Evolutionary conservation across 2,329 filamentous ascomycete genomes (phyloP).

Genomic region (Claviceps sorghi): DNA sequence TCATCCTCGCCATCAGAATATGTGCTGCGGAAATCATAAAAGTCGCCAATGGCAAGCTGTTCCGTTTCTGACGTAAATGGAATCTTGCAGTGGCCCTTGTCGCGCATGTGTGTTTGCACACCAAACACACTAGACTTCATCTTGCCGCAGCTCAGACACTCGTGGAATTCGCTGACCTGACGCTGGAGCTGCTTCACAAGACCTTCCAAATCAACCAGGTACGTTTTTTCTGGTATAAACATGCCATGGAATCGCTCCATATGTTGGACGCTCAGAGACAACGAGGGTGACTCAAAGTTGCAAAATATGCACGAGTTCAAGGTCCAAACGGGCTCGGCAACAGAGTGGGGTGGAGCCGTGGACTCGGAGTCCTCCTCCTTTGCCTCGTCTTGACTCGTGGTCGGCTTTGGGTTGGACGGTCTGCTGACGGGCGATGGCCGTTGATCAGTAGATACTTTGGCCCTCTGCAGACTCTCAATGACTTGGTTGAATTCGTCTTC

Average conservation of each 20-base stretch:
- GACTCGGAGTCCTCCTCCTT: slow-evolving; percentile 30
- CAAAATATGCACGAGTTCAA: slow-evolving; percentile 70
- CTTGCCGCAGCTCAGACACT: slow-evolving; percentile 83
- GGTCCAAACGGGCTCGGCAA: slow-evolving; percentile 25
- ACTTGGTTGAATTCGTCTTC: slow-evolving; percentile 67
- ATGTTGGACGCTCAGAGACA: slow-evolving; percentile 65
- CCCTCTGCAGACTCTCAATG: slow-evolving; percentile 60
- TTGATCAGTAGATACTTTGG: slow-evolving; percentile 46
- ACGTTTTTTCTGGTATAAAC: slow-evolving; percentile 85
- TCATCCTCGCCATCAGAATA: slow-evolving; percentile 71
- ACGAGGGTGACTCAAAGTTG: slow-evolving; percentile 65
- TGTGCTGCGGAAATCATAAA: slow-evolving; percentile 91
- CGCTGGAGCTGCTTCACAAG: slow-evolving; percentile 63
- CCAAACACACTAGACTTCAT: slow-evolving; percentile 63
- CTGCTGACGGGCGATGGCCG: slow-evolving; percentile 37
- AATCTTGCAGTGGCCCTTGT: slow-evolving; percentile 94
- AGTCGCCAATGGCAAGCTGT: slow-evolving; percentile 87
- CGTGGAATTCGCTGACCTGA: slow-evolving; percentile 64
- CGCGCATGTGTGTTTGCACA: slow-evolving; percentile 91
- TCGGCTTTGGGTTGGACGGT: slow-evolving; percentile 35
- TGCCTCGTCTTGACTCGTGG: slow-evolving; percentile 23
- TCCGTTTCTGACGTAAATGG: slow-evolving; percentile 79
- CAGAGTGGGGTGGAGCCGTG: slow-evolving; percentile 22
- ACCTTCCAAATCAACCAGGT: slow-evolving; percentile 68
- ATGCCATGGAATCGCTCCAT: slow-evolving; percentile 91